A percentile compares a stretch with the other conserved stretches of the same genome.
phyloP scores from a whole-genome alignment of 2,329 filamentous ascomycete species.

The Verticillium albo-atrum region DNA sequence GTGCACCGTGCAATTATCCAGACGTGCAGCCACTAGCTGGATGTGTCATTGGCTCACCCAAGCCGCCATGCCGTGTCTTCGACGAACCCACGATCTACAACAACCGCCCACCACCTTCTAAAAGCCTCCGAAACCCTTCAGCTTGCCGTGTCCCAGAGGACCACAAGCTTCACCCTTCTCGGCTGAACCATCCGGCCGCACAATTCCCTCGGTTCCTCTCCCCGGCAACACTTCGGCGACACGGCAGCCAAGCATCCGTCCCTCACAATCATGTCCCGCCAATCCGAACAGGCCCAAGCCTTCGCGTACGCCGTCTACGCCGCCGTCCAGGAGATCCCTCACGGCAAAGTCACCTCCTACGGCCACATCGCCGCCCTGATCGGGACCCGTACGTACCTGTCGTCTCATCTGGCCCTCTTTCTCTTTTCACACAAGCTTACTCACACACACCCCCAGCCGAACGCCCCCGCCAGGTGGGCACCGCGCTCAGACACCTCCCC shows the following conservation, averaged over 20 bases:
- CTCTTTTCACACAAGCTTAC: neutral
- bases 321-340: slow-evolving; percentile 80
- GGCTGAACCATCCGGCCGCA: too few relatives aligned
- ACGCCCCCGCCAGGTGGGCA: slow-evolving; percentile 77
- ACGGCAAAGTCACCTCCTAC: slow-evolving; percentile 81
- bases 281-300: slow-evolving; percentile 65
- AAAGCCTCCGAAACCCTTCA: neutral
- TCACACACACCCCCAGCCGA: slow-evolving; percentile 45
- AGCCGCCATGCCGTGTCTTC: neutral
- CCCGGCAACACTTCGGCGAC: too few relatives aligned
- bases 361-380: slow-evolving; percentile 72
- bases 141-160: too few relatives aligned
- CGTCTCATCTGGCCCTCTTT: too few relatives aligned
- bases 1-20: too few relatives aligned
- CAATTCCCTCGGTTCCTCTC: too few relatives aligned
- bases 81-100: neutral
- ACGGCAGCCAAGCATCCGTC: neutral
- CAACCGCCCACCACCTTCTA: neutral
- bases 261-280: neutral
- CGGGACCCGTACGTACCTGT: slow-evolving; percentile 64
- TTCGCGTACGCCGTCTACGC: slow-evolving; percentile 77
- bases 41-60: neutral
- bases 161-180: too few relatives aligned
- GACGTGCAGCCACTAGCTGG: neutral
- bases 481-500: slow-evolving; percentile 84